Conservation (phyloP, 352 stramenopile species). For the Phytophthora europaea region DNA sequence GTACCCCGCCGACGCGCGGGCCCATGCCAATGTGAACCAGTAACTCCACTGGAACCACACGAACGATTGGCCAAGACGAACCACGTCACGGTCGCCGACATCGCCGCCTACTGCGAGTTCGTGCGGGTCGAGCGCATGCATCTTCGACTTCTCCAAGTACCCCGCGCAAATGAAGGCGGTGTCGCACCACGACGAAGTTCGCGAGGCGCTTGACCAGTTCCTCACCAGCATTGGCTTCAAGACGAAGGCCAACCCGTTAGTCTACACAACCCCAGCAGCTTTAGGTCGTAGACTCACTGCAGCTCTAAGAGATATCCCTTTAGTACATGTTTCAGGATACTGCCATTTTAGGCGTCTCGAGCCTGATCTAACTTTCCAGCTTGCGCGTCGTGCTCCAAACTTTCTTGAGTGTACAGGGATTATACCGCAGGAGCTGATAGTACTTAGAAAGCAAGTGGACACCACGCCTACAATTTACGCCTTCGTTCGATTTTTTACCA, state of each 20-base stretch:
- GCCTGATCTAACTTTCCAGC: too few species aligned
- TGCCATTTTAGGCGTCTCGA: too few species aligned
- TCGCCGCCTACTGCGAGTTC: constrained; percentile 53
- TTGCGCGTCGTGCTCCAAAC: too few species aligned
- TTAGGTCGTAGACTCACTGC: not conserved
- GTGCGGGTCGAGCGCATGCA: constrained; percentile 50
- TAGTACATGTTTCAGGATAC: too few species aligned
- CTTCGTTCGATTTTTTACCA: too few species aligned
- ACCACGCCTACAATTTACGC: too few species aligned
- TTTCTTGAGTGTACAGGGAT: too few species aligned
- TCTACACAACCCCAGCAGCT: not conserved
- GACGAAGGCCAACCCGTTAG: constrained; percentile 35
- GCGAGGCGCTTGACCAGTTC: constrained; percentile 35
- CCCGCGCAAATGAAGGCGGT: constrained; percentile 61
- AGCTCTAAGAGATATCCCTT: too few species aligned
- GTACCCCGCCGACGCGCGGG: constrained; percentile 59
- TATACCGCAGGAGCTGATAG: too few species aligned
- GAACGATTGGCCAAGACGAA: constrained; percentile 50
- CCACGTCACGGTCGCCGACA: constrained; percentile 44
- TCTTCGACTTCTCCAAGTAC: constrained; percentile 56
- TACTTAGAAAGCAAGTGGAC: too few species aligned
- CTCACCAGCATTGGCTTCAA: constrained; percentile 32
- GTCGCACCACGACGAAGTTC: constrained; percentile 61
- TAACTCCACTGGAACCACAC: constrained; percentile 84
- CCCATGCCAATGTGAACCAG: constrained; percentile 75